A percentile compares a stretch with the other conserved stretches of the same genome.
These are phyloP conservation scores for Wickerhamomyces sp. DNA, from an alignment of 1,139 yeast genomes.

Conservation along the genomic window DNA sequence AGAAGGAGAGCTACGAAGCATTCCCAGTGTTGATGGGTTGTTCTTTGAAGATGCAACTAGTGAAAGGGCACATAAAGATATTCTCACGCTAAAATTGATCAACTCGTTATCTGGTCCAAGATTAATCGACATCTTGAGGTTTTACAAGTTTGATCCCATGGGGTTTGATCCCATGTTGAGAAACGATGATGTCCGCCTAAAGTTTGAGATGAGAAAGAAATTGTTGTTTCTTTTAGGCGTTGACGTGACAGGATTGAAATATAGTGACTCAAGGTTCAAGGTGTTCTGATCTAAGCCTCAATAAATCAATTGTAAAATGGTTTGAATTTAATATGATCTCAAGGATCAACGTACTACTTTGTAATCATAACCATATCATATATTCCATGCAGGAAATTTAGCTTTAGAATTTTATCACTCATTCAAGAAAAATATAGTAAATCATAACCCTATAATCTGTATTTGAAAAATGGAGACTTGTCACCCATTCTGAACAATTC, in stretches of 20 bases:
- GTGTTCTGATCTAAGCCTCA: too few species aligned
- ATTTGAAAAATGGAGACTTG: constrained; percentile 17
- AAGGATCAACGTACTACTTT: too few species aligned
- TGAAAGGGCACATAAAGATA: not conserved
- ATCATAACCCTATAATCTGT: constrained; percentile 3
- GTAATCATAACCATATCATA: too few species aligned
- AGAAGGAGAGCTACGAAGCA: not conserved
- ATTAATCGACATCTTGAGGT: not conserved
- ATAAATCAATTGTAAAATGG: not conserved
- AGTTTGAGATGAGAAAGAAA: not conserved
- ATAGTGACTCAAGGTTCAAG: too few species aligned
- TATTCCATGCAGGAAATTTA: too few species aligned
- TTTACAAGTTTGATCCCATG: not conserved
- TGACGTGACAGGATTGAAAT: not conserved
- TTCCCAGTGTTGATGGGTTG: not conserved
- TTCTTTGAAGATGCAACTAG: not conserved
- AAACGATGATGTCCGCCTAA: not conserved
- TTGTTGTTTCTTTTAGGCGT: not conserved
- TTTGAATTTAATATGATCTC: too few species aligned
- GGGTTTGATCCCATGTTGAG: not conserved
- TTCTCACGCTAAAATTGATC: not conserved
- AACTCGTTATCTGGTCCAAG: not conserved
- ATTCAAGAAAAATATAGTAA: too few species aligned
- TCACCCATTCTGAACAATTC: constrained; percentile 31
- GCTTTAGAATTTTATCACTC: too few species aligned